Conservation (phyloP, 176 grass and related monocot species). For the Eragrostis nindensis region DNA sequence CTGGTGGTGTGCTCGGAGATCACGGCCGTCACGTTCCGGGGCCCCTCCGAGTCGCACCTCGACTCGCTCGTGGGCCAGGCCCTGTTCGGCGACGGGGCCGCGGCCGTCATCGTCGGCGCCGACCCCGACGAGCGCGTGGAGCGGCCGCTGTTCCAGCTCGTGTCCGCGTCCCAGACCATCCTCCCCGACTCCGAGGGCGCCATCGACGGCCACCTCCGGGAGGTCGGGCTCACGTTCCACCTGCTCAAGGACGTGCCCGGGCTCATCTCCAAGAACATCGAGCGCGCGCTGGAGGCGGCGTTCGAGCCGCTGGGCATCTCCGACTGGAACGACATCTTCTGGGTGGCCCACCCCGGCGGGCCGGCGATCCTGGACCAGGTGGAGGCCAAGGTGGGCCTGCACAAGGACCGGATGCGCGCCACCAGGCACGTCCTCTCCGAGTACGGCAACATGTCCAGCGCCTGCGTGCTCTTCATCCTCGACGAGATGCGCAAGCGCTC, state of each 20-base stretch:
- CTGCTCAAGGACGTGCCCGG: slow-evolving; percentile 89
- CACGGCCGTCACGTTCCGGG: slow-evolving; percentile 89
- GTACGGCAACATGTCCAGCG: slow-evolving; percentile 93
- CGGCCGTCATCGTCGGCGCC: slow-evolving; percentile 66
- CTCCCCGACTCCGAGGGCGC: slow-evolving; percentile 90
- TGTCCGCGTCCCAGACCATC: slow-evolving; percentile 83
- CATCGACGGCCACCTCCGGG: slow-evolving; percentile 85
- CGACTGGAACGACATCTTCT: slow-evolving; percentile 93
- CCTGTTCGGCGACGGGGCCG: slow-evolving; percentile 85
- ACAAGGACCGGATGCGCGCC: slow-evolving; percentile 71
- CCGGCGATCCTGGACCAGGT: slow-evolving; percentile 91
- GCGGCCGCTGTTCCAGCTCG: slow-evolving; percentile 73
- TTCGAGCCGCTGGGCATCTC: slow-evolving; percentile 71
- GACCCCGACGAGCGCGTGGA: slow-evolving; percentile 65
- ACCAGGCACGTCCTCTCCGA: slow-evolving; percentile 73
- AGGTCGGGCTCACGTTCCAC: slow-evolving; percentile 87
- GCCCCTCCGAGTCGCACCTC: slow-evolving; percentile 73
- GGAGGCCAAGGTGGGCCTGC: slow-evolving; percentile 64
- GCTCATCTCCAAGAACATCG: slow-evolving; percentile 90
- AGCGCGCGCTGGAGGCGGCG: slow-evolving; percentile 66
- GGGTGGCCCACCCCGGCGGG: slow-evolving; percentile 83
- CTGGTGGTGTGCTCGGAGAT: slow-evolving; percentile 90
- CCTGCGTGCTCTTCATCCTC: slow-evolving; percentile 92
- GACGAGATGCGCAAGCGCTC: slow-evolving; percentile 89
- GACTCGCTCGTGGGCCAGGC: slow-evolving; percentile 87